Base-by-base conservation (phyloP, 345 rosid genomes). In the Excoecaria cochinchinensis region DNA sequence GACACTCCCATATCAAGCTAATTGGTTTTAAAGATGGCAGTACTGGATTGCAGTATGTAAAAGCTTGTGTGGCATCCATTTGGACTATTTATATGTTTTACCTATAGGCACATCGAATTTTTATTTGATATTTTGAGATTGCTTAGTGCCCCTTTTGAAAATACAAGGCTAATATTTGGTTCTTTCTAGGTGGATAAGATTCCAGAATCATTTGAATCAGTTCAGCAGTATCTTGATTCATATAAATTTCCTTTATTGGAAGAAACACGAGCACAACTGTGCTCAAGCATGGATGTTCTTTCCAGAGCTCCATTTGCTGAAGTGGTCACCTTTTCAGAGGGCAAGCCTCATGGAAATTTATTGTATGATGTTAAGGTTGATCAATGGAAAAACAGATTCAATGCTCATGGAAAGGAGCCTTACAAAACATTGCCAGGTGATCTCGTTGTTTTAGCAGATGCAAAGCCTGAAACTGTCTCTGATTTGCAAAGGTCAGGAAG, bases 341-440 rank as follows among this genome's bases (percentile, higher is more conserved):
- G 38, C 50, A 68, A 24, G 48, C 70, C 74, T 15, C 10, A 39
- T 24, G 75, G 52, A 64, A 0, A 15, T 5, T 56, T 68, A 10
- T 56, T 66, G 8, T 84, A 79, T 72, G 69, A 78, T 65, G 67
- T 82, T 63, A 50, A 7, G 39, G 79, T 81, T n/a, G 82, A 83
- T 63, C 19, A 36, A 25, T 86, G 92, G 90, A 81, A 53, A 63
- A 89, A 77, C 66, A 77, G 77, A 68, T 59, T 10, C n/a, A 77
- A 38, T 46, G 70, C n/a, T 39, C 40, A 31, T 46, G 81, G 70
- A 60, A 44, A 44, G 48, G 62, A 77, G 68, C 79, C 84, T 21
- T 89, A 83, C 75, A 83, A 68, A 68, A 83, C 87, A 31, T 51
- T 79, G 77, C 87, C 84, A 5, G 85, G 86, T 19, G 90, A 86